Conservation (phyloP, 2,329 filamentous ascomycete genomes). For the Botryotinia convoluta region DNA sequence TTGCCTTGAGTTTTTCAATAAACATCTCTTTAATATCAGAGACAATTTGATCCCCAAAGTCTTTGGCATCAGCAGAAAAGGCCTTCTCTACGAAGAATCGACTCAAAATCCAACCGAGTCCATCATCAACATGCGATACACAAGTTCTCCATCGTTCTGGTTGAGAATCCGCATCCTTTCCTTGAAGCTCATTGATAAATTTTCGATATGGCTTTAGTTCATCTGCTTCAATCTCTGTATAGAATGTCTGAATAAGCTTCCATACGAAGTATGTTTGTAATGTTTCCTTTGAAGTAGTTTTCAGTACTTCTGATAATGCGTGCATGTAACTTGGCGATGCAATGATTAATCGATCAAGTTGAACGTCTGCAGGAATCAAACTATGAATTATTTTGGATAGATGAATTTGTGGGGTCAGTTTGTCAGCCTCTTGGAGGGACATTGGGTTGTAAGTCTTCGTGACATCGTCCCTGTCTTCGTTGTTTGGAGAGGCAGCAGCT, state of each 20-base stretch:
- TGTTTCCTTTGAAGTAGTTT: slow-evolving; percentile 51
- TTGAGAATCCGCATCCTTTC: slow-evolving; percentile 59
- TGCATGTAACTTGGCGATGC: slow-evolving; percentile 59
- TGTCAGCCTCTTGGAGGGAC: slow-evolving; percentile 53
- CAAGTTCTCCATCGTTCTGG: slow-evolving; percentile 67
- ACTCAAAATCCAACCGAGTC: slow-evolving; percentile 65
- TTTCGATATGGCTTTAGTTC: slow-evolving; percentile 57
- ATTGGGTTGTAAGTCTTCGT: slow-evolving; percentile 68
- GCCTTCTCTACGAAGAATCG: slow-evolving; percentile 68
- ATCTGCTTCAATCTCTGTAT: slow-evolving; percentile 54
- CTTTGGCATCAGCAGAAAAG: slow-evolving; percentile 64
- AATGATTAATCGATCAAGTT: slow-evolving; percentile 54
- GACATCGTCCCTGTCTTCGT: slow-evolving; percentile 58
- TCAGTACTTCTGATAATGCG: slow-evolving; percentile 55
- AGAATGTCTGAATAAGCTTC: slow-evolving; percentile 57
- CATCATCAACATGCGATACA: slow-evolving; percentile 54
- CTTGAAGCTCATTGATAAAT: slow-evolving; percentile 60
- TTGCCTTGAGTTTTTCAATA: slow-evolving; percentile 55
- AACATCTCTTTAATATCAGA: slow-evolving; percentile 68
- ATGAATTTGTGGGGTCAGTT: slow-evolving; percentile 55
- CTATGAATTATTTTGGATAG: slow-evolving; percentile 51
- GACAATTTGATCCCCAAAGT: slow-evolving; percentile 67
- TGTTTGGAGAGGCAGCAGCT: slow-evolving; percentile 56
- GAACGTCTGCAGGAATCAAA: slow-evolving; percentile 51
- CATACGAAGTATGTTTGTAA: slow-evolving; percentile 63